Evolutionary conservation across 495 filamentous ascomycete genomes (phyloP), one percentile per base, ranked within the genome.

Genomic region (Podospora anserina): DNA sequence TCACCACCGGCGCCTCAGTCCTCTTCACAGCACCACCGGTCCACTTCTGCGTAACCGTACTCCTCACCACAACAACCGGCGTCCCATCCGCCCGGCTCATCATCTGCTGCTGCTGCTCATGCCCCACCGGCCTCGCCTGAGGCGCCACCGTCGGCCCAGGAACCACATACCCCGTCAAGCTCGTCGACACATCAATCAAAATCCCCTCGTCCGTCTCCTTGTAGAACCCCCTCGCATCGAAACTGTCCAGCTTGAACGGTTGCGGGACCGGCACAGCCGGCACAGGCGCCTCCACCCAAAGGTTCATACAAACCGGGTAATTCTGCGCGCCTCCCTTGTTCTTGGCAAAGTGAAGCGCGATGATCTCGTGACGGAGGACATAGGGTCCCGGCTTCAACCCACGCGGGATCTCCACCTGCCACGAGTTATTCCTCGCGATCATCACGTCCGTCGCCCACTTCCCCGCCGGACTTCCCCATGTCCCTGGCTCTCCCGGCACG

Each of bases 361-460:
- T 88, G 66, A 91, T 84, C 78, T 94, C 91, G 68, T 92, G 88
- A 39, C 91, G 86, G 56, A 94, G 77, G 66, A 94, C 85, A 63
- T 92, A 94, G 78, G 88, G 84, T 5, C 90, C 90, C 9, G 86
- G 73, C 11, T 77, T 81, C 61, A 92, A 82, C 65, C 77, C 77
- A 19, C 72, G 69, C 44, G 91, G 90, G 68, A 94, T 87, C 1
- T 79, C 87, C 67, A 91, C 84, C 64, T 81, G 82, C 83, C 85
- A 87, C 70, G 81, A 87, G 77, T 87, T 88, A 79, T 89, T 89
- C 72, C 85, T 85, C 57, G 81, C 81, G 67, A 90, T 87, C 65
- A 92, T 82, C 5, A 86, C 74, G 70, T 92, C 88, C 7, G 86
- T 78, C n/a, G 86, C 88, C 91, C 91, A 94, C 32, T 75, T 85